Conservation (phyloP, 805 yeast species). For the Candida insectalens region DNA sequence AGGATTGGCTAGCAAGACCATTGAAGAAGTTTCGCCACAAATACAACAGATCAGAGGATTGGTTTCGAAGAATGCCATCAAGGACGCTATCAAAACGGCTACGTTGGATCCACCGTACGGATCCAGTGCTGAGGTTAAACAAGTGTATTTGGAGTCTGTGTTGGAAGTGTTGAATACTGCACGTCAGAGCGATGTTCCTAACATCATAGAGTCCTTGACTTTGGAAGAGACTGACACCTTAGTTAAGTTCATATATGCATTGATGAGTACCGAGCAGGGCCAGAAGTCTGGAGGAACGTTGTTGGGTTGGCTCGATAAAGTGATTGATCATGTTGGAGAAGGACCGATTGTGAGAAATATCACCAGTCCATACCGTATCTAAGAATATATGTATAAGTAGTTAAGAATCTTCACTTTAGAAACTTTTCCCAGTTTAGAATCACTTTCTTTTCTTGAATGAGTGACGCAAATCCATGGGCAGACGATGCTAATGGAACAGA, state of each 20-base stretch:
- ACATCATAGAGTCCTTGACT: constrained; percentile 48
- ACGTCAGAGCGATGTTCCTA: constrained; percentile 56
- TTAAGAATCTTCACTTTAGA: too few species aligned
- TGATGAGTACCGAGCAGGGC: constrained; percentile 70
- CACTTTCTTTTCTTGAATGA: too few species aligned
- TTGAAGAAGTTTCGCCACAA: constrained; percentile 44
- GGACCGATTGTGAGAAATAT: constrained; percentile 83
- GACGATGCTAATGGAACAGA: too few species aligned
- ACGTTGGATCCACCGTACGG: constrained; percentile 79
- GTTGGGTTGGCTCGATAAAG: constrained; percentile 87
- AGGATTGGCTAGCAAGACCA: constrained; percentile 32
- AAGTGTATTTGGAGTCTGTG: constrained; percentile 42
- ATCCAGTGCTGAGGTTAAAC: constrained; percentile 49
- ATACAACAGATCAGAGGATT: constrained; percentile 50
- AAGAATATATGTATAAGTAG: neutral
- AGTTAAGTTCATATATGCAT: constrained; percentile 76
- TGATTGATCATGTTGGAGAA: constrained; percentile 74
- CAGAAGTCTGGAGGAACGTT: constrained; percentile 81
- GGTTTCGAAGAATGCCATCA: constrained; percentile 63
- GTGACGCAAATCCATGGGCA: too few species aligned
- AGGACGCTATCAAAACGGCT: constrained; percentile 53
- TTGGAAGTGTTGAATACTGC: constrained; percentile 64
- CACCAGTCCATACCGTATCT: constrained; percentile 42
- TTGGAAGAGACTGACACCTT: constrained; percentile 65
- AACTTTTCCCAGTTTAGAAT: too few species aligned